Evolutionary conservation across 164 flowering plant genomes (phyloP).

Genomic region (Houttuynia cordata): DNA sequence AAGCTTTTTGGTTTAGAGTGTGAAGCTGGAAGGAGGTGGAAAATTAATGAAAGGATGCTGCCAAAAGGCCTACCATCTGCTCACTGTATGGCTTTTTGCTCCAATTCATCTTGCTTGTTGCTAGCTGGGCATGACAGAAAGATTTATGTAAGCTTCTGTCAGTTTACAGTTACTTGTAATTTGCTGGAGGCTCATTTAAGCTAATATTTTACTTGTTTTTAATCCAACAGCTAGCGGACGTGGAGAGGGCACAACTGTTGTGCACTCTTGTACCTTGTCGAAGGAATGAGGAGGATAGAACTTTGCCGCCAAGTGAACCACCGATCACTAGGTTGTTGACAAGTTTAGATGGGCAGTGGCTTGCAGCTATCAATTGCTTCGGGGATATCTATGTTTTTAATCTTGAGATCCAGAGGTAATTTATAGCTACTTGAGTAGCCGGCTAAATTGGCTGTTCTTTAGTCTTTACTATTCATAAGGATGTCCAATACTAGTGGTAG

Average conservation of each 20-base stretch:
- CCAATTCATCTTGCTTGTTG: conserved; percentile 61
- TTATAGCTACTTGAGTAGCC: too few species aligned
- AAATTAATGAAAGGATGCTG: conserved; percentile 43
- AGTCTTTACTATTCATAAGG: too few species aligned
- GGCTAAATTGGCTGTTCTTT: too few species aligned
- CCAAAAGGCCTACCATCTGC: conserved; percentile 66
- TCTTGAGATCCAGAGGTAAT: conserved; percentile 63
- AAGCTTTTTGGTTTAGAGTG: conserved; percentile 46
- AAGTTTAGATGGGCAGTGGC: conserved; percentile 85
- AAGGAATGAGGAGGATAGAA: conserved; percentile 32
- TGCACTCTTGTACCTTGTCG: conserved; percentile 63
- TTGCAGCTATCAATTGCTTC: conserved; percentile 82
- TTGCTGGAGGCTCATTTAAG: not conserved
- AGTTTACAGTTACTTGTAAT: not conserved
- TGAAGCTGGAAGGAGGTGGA: conserved; percentile 32
- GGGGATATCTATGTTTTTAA: conserved; percentile 88
- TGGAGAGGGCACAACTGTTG: conserved; percentile 27
- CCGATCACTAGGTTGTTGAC: conserved; percentile 76
- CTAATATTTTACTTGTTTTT: not conserved
- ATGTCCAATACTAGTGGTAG: too few species aligned
- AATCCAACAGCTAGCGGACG: conserved; percentile 55
- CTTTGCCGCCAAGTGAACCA: conserved; percentile 59
- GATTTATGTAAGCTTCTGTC: conserved; percentile 55
- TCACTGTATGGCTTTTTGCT: conserved; percentile 68
- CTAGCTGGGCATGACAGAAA: conserved; percentile 74